Evolutionary conservation across 306 rosid genomes (phyloP).

Genomic region (peach (Prunus persica)): Prunus_persica_NCBIv2 NC_034015.1:13818001-13818500

Average conservation of each 20-base stretch:
- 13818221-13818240: constrained; percentile 23
- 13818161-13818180: constrained; percentile 13
- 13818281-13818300: background rate
- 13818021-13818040: background rate
- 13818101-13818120: background rate
- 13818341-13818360: background rate
- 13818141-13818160: constrained; percentile 24
- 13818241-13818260: background rate
- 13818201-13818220: constrained; percentile 28
- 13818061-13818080: background rate
- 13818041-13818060: no score
- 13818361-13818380: background rate
- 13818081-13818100: background rate
- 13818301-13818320: background rate
- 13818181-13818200: constrained; percentile 1
- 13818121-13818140: constrained; percentile 19
- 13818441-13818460: background rate
- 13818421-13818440: background rate
- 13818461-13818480: background rate
- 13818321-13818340: background rate
- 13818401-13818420: background rate
- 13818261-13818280: background rate
- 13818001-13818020: constrained; percentile 7
- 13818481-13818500: background rate
- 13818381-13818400: background rate